Evolutionary conservation across 2,329 filamentous ascomycete genomes (phyloP), one percentile per base, ranked within the genome.

Genomic region (Tolypocladium nubicola): DNA sequence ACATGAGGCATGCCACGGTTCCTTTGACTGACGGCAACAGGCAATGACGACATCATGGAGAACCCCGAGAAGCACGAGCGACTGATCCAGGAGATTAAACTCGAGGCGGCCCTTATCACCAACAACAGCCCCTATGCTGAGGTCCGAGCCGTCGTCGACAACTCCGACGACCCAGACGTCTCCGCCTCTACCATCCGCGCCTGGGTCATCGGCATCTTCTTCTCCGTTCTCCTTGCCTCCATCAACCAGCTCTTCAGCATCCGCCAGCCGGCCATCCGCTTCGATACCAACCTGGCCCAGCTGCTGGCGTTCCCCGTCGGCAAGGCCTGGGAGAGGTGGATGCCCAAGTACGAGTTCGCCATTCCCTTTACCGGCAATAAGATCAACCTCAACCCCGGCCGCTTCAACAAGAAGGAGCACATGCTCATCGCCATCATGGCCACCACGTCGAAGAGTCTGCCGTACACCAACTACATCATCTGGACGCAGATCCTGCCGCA

Each of bases 371-470:
- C 10, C 71, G 74, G 43, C 16, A 53, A 41, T 1, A 23, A 40
- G 13, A 43, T 60, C 61, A 73, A 69, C n/a, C 68, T 79, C 21
- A 81, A 80, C 62, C 77, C 79, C 0, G 77, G 78, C 0, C 74
- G 72, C 1, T 82, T 82, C 66, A 78, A 76, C 60, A 76, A 75
- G 64, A 83, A 82, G 66, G 79, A 82, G 65, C 79, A 82, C 66
- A 75, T 81, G 72, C 67, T 83, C 53, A 79, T 83, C 59, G 75
- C 77, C 35, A 76, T 80, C 64, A 79, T 80, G 76, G 79, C 83
- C 45, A 82, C 83, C 64, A 75, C 75, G 4, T 72, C 73, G n/a
- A 75, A 71, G 62, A 71, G 70, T 26, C 64, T 72, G 19, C 78
- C 78, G 0, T 80, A 80, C 62, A 79, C 77, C 1, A 68, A 75